These are phyloP conservation scores for Diplodia sapinea DNA, from an alignment of 2,329 filamentous ascomycete species.

Conservation along the genomic window DNA sequence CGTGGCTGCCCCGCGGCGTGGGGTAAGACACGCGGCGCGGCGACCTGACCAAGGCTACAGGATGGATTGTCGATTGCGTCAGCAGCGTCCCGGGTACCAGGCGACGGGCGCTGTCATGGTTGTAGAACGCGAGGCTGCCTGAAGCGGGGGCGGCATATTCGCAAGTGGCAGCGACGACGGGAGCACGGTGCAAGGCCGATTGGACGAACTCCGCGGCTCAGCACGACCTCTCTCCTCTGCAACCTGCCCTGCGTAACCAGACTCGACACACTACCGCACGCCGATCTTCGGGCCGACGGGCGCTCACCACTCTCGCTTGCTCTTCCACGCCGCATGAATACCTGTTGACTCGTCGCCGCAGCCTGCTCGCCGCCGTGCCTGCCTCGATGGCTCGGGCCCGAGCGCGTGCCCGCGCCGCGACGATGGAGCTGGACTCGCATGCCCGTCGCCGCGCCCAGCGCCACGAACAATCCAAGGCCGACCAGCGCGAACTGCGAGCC, in stretches of 20 bases:
- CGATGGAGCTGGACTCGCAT: background rate
- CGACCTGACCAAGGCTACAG: background rate
- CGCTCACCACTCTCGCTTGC: background rate
- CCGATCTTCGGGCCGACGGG: conserved; percentile 19
- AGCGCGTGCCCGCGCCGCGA: conserved; percentile 16
- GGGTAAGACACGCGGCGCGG: background rate
- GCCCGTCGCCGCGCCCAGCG: conserved; percentile 3
- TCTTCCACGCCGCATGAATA: background rate
- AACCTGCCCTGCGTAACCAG: conserved; percentile 15
- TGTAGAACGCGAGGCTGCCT: no score
- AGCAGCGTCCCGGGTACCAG: background rate
- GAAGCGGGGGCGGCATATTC: background rate
- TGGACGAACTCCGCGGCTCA: background rate
- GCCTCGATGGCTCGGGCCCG: conserved; percentile 14
- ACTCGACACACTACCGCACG: background rate
- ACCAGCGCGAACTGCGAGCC: conserved; percentile 15
- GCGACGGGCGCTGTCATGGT: background rate
- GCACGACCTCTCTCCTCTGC: background rate
- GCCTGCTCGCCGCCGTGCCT: background rate
- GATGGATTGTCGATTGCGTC: background rate
- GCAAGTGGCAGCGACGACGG: background rate
- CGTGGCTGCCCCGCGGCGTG: background rate
- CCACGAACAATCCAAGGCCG: conserved; percentile 12
- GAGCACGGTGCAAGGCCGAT: conserved; percentile 1
- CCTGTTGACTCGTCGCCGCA: background rate